phyloP scores from a whole-genome alignment of 1,139 yeast genomes.

The Saccharomyces hybrid region DNA sequence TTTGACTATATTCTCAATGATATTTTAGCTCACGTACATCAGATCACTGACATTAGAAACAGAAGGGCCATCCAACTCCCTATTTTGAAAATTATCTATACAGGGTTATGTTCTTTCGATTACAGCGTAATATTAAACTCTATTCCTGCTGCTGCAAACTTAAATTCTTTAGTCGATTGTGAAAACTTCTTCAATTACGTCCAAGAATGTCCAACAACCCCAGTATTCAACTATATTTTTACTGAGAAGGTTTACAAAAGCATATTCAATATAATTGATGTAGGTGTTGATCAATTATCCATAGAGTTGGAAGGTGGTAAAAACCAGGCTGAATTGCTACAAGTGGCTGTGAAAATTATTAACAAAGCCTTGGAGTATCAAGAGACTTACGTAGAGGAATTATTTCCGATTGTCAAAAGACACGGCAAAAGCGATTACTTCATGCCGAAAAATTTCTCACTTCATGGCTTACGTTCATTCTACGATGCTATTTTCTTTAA shows the following conservation, averaged over 20 bases:
- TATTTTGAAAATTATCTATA: constrained; percentile 45
- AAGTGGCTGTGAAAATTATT: constrained; percentile 39
- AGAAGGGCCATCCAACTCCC: constrained; percentile 45
- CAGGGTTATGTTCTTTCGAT: constrained; percentile 55
- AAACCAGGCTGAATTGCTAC: constrained; percentile 33
- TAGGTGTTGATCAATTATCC: constrained; percentile 48
- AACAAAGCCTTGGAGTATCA: constrained; percentile 49
- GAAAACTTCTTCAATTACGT: constrained; percentile 37
- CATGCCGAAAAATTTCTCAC: constrained; percentile 47
- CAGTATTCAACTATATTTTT: constrained; percentile 54
- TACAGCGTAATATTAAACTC: constrained; percentile 52
- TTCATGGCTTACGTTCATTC: constrained; percentile 57
- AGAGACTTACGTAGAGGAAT: constrained; percentile 45
- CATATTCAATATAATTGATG: constrained; percentile 46
- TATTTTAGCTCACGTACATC: constrained; percentile 45
- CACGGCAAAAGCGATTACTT: constrained; percentile 32
- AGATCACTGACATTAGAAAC: constrained; percentile 31
- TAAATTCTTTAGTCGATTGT: constrained; percentile 44
- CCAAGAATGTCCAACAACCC: constrained; percentile 61
- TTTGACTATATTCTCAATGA: constrained; percentile 63
- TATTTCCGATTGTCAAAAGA: constrained; percentile 37
- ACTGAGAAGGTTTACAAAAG: constrained; percentile 50
- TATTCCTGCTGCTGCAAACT: constrained; percentile 42
- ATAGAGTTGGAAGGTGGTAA: constrained; percentile 37
- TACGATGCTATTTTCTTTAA: constrained; percentile 66